Evolutionary conservation across 768 basidiomycete genomes (phyloP), one percentile per base, ranked within the genome.

Genomic region (Suillus hirtellus): DNA sequence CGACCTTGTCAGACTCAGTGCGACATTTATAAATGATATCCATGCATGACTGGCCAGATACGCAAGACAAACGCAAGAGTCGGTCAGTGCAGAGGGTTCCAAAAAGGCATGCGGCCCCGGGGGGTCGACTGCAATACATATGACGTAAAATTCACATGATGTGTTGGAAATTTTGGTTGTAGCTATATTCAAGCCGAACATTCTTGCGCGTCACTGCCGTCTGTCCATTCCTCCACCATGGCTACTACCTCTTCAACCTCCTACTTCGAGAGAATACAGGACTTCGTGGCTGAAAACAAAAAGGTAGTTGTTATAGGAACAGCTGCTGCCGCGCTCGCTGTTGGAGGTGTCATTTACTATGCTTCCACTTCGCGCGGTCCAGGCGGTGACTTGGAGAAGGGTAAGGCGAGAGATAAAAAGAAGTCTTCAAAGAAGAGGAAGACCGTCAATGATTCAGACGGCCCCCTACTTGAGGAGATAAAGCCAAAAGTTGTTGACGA

Each of bases 401-500:
- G 73, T 62, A 86, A 84, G 71, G 78, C 73, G 56, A 82, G 78
- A 72, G 87, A 81, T 67, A 79, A 76, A 68, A 77, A 71, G 71
- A 86, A 83, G 69, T 68, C 71, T 53, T 79, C 79, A 73, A 86
- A 86, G 77, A 89, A 89, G 78, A 85, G 81, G 76, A 85, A 84
- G 76, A 67, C 81, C 0, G 76, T 72, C 14, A 87, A 85, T 71
- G 85, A 86, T 65, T 65, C 75, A 7, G 86, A 92, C 64, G 89
- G 89, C 0, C 94, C 94, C 44, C 80, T 96, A 47, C 75, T 96
- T 55, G 93, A 96, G 80, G 93, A 95, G 75, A 73, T 82, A 60
- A 82, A 80, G 60, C 80, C 88, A 4, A 79, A 75, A 66, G 74
- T 72, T 47, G 75, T 77, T 55, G 75, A 70, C 52, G 67, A 76